Evolutionary conservation across 495 filamentous ascomycete genomes (phyloP).

Genomic region (Gamarada debralockiae): DNA sequence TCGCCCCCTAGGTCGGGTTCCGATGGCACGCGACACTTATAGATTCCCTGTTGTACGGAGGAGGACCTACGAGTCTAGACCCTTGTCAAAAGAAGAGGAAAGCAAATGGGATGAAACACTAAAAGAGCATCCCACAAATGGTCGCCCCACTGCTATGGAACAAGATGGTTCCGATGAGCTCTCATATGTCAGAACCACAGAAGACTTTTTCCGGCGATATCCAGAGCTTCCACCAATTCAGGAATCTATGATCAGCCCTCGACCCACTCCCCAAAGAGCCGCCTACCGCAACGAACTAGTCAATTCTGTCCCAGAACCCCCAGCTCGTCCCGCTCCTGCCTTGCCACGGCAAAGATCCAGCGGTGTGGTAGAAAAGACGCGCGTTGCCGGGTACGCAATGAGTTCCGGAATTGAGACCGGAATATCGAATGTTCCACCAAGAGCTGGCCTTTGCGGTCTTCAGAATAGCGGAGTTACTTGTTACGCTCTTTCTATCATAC

Average conservation of each 20-base stretch:
- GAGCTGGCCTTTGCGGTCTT: constrained; percentile 57
- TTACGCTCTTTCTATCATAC: constrained; percentile 87
- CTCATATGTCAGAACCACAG: constrained; percentile 44
- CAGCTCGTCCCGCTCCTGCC: constrained; percentile 75
- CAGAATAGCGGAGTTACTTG: constrained; percentile 78
- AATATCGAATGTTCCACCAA: constrained; percentile 10
- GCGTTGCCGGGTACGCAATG: constrained; percentile 40
- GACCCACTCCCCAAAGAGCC: constrained; percentile 4
- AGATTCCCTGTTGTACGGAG: constrained; percentile 35
- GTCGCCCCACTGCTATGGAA: constrained; percentile 4
- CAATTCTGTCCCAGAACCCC: constrained; percentile 36
- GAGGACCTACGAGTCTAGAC: constrained; percentile 22
- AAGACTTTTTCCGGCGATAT: constrained; percentile 81
- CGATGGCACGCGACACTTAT: constrained; percentile 31
- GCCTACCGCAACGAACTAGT: constrained; percentile 27
- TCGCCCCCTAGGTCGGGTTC: constrained; percentile 23
- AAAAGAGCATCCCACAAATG: constrained; percentile 27
- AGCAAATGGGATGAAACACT: constrained; percentile 37
- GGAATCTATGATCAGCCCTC: constrained; percentile 63
- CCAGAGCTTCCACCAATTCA: constrained; percentile 67
- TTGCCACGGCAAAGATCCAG: constrained; percentile 83
- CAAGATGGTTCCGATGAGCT: constrained; percentile 23
- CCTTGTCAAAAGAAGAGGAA: constrained; percentile 36
- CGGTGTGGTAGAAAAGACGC: constrained; percentile 67
- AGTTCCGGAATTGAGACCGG: constrained; percentile 26